These are phyloP conservation scores for Penicillium capsulatum DNA, from an alignment of 2,329 filamentous ascomycete genomes.

Conservation along the genomic window DNA sequence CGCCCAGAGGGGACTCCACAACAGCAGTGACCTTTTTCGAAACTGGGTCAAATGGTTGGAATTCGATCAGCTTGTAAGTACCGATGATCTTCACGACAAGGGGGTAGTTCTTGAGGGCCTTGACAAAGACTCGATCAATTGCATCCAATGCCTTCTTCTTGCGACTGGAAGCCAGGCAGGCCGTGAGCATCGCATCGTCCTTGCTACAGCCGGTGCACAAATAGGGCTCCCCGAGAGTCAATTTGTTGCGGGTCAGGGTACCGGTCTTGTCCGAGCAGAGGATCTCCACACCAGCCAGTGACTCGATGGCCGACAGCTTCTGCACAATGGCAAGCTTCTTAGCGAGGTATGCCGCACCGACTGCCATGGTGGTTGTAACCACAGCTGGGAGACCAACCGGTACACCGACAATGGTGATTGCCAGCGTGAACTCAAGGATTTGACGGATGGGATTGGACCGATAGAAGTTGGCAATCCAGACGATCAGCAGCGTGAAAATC, in stretches of 20 bases:
- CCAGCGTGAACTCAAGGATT: slow-evolving; percentile 80
- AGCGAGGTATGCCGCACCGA: slow-evolving; percentile 84
- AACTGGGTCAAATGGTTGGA: slow-evolving; percentile 85
- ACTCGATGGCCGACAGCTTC: slow-evolving; percentile 88
- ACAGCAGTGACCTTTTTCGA: slow-evolving; percentile 87
- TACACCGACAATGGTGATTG: slow-evolving; percentile 87
- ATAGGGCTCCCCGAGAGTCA: slow-evolving; percentile 80
- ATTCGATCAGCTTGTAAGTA: slow-evolving; percentile 80
- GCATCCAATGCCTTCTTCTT: slow-evolving; percentile 96
- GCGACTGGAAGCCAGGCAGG: slow-evolving; percentile 81
- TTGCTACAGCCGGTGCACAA: slow-evolving; percentile 75
- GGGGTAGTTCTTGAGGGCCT: slow-evolving; percentile 76
- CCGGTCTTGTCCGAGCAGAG: slow-evolving; percentile 94
- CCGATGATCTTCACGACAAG: slow-evolving; percentile 73
- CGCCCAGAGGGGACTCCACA: slow-evolving; percentile 76
- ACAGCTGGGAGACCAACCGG: slow-evolving; percentile 90
- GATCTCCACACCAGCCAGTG: slow-evolving; percentile 86
- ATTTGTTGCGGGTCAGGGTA: slow-evolving; percentile 91
- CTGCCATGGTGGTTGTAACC: slow-evolving; percentile 92
- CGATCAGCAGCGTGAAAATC: slow-evolving; percentile 71
- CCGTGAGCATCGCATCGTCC: slow-evolving; percentile 87
- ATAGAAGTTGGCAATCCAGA: slow-evolving; percentile 87
- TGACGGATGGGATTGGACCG: slow-evolving; percentile 73
- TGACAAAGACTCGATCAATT: slow-evolving; percentile 92
- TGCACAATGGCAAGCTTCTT: slow-evolving; percentile 92